phyloP scores from a whole-genome alignment of 1,284 basidiomycete genomes.

The Baeospora myosura region DNA sequence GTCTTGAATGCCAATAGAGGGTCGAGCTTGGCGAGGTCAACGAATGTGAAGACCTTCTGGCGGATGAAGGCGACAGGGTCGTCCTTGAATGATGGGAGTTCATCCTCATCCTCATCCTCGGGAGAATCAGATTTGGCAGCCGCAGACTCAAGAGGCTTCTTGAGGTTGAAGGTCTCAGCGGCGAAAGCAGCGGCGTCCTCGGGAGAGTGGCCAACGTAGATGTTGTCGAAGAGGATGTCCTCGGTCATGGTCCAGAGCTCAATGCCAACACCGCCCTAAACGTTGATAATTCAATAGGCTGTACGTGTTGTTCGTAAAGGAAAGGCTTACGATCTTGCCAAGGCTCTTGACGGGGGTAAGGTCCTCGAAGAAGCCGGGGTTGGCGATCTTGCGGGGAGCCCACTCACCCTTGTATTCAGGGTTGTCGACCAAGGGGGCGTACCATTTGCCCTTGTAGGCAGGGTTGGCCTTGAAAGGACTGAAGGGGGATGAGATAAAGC shows the following conservation, averaged over 20 bases:
- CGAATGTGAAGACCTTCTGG: constrained; percentile 64
- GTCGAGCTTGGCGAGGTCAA: constrained; percentile 66
- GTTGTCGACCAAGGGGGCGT: constrained; percentile 89
- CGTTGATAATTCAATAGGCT: no score
- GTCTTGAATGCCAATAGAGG: constrained; percentile 72
- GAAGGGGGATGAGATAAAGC: constrained; percentile 8
- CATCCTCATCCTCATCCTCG: constrained; percentile 51
- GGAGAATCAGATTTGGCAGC: constrained; percentile 40
- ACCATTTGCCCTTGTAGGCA: constrained; percentile 94
- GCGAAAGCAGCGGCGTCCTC: constrained; percentile 79
- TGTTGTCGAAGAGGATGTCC: constrained; percentile 92
- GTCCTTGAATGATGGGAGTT: constrained; percentile 51
- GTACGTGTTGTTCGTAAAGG: background rate
- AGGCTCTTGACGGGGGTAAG: constrained; percentile 77
- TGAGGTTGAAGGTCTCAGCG: constrained; percentile 78
- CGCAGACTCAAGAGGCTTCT: constrained; percentile 64
- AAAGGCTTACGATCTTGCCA: constrained; percentile 61
- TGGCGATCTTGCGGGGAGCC: constrained; percentile 87
- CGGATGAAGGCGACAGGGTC: constrained; percentile 78
- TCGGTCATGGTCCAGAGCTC: constrained; percentile 99
- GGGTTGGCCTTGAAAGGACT: constrained; percentile 89
- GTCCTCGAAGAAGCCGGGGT: constrained; percentile 93
- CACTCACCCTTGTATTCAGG: constrained; percentile 96
- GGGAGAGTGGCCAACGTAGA: constrained; percentile 86
- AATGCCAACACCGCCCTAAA: constrained; percentile 84